phyloP scores from a whole-genome alignment of 352 stramenopile genomes.

The Sclerospora graminicola region DNA sequence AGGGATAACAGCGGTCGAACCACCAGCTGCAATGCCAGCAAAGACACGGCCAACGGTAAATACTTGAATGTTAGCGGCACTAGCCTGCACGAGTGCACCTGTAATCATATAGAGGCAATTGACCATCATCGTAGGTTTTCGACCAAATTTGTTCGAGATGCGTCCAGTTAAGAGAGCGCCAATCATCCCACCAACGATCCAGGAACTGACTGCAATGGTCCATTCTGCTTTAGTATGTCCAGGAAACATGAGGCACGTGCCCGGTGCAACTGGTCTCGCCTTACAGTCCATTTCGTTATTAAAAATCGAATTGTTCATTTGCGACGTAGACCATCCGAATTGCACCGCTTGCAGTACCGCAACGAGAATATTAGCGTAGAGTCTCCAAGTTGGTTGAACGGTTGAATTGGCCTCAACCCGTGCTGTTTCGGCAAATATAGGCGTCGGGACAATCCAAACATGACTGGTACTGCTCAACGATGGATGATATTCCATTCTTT shows the following conservation, averaged over 20 bases:
- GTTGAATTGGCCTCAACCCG: constrained; percentile 4
- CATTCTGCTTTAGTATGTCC: constrained; percentile 29
- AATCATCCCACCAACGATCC: constrained; percentile 50
- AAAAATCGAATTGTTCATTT: constrained; percentile 36
- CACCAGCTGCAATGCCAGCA: constrained; percentile 35
- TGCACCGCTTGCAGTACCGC: constrained; percentile 32
- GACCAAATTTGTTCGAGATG: constrained; percentile 31
- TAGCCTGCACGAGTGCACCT: constrained; percentile 23
- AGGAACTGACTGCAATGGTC: constrained; percentile 46
- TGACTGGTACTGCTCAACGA: constrained; percentile 11
- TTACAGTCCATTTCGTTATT: constrained; percentile 36
- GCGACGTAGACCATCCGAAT: constrained; percentile 36
- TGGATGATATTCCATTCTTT: constrained; percentile 18
- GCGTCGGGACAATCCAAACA: constrained; percentile 11
- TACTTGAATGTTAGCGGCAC: constrained; percentile 12
- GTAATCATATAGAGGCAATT: constrained; percentile 40
- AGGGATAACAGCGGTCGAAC: constrained; percentile 22
- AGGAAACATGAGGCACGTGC: constrained; percentile 22
- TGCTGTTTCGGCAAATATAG: neutral
- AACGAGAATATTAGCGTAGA: constrained; percentile 44
- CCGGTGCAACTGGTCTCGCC: constrained; percentile 24
- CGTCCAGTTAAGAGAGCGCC: constrained; percentile 26
- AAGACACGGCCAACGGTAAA: constrained; percentile 35
- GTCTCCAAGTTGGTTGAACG: constrained; percentile 14
- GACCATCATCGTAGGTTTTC: constrained; percentile 21